Evolutionary conservation across 108 stramenopile genomes (phyloP), one percentile per base, ranked within the genome.

Genomic region (Nitzschia putrida): DNA sequence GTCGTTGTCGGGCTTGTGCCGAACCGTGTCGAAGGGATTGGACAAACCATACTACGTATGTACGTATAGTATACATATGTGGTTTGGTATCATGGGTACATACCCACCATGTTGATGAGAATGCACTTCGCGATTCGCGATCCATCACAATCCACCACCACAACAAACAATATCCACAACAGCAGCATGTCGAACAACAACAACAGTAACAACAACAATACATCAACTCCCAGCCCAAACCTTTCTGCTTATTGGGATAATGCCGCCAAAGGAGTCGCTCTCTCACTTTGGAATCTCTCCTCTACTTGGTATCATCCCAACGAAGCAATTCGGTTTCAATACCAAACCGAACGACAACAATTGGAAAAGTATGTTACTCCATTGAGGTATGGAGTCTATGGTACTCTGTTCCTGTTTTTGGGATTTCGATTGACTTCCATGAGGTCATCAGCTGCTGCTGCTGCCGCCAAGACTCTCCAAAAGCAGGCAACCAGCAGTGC

Each of bases 281-380:
- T 40, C 18, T 63, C 56, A 7, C 20, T 65, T 22, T 29, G 51
- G 4, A 39, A 73, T 29, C 24, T 65, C 7, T 12, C 64, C 1
- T 21, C 10, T 12, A 56, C 72, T 22, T 73, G 72, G 72, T 73
- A 73, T 43, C 29, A 11, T 14, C 52, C 43, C 18, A 38, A 49
- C 55, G 38, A 70, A 25, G 25, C 38, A 2, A 45, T 45, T 16
- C 20, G 23, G 0, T 47, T 51, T 0, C 56, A 42, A 14, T 74
- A 74, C 42, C 20, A 7, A 20, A 12, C 44, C 16, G 74, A 74
- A 61, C 45, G 51, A 12, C 39, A 74, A 44, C 66, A 18, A 61
- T 26, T 74, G 37, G 50, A 55, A 43, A 61, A 61, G 37, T 74
- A 74, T 34, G 23, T 74, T 0, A 53, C 58, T 14, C 74, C 66